A percentile compares a stretch with the other conserved stretches of the same genome.
These are phyloP conservation scores for Tricholoma matsutake DNA, from an alignment of 768 basidiomycete genomes.

Conservation along the genomic window DNA sequence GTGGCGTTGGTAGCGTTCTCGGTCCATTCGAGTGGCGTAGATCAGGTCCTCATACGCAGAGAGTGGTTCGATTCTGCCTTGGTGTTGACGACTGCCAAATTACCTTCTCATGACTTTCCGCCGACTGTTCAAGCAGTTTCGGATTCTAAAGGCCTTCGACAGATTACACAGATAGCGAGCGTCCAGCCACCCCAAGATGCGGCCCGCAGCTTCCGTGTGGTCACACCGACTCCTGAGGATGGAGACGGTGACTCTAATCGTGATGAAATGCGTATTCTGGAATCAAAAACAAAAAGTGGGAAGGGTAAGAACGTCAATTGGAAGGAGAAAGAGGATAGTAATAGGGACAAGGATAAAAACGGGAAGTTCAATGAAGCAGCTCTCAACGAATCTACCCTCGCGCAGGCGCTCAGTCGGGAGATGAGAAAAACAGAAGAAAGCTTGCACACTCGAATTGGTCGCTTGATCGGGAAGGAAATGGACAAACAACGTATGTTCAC, in stretches of 20 bases:
- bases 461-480: conserved; percentile 80
- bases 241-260: conserved; percentile 60
- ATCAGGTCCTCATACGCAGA: conserved; percentile 81
- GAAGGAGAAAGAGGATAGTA: conserved; percentile 40
- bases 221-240: conserved; percentile 73
- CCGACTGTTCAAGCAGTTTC: conserved; percentile 21
- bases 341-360: conserved; percentile 38
- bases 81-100: conserved; percentile 51
- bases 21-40: conserved; percentile 87
- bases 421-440: conserved; percentile 83
- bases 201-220: conserved; percentile 28
- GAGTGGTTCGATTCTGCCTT: conserved; percentile 83
- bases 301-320: conserved; percentile 59
- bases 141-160: conserved; percentile 26
- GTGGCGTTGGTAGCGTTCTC: conserved; percentile 83
- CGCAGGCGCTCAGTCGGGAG: conserved; percentile 65
- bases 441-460: conserved; percentile 72
- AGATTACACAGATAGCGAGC: conserved; percentile 17
- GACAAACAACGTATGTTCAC: conserved; percentile 77
- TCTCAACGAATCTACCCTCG: conserved; percentile 51
- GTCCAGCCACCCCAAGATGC: conserved; percentile 15
- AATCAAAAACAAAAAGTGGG: conserved; percentile 57
- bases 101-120: conserved; percentile 47
- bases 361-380: conserved; percentile 31
- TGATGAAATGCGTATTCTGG: conserved; percentile 50